A percentile compares a stretch with the other conserved stretches of the same genome.
Conservation (phyloP, 148 eudicot genomes). For the Bassia scoparia region DNA sequence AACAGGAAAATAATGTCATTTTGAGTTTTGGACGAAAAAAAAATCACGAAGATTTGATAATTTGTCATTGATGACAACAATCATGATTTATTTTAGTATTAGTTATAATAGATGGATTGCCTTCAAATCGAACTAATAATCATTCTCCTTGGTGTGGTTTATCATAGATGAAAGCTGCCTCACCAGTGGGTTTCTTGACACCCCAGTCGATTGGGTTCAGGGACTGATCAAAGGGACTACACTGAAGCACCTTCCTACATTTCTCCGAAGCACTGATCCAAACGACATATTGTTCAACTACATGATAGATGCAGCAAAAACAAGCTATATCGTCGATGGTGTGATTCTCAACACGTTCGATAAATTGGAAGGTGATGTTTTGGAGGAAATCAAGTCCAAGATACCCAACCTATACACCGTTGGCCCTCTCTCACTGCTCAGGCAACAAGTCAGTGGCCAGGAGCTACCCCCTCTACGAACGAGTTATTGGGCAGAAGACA, state of each 20-base stretch:
- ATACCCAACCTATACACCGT: conserved; percentile 11
- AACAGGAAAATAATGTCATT: too few relatives aligned
- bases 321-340: not conserved
- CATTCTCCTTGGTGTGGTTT: not conserved
- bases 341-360: conserved; percentile 22
- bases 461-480: conserved; percentile 13
- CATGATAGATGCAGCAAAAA: not conserved
- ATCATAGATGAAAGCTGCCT: conserved; percentile 13
- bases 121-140: not conserved
- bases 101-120: not conserved
- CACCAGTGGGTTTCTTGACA: conserved; percentile 17
- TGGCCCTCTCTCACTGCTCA: conserved; percentile 21
- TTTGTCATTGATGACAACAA: not conserved
- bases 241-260: conserved; percentile 20
- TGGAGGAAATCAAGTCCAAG: conserved; percentile 15
- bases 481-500: conserved; percentile 45
- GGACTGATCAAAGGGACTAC: conserved; percentile 20
- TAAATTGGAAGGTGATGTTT: conserved; percentile 11
- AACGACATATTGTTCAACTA: conserved; percentile 8
- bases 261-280: not conserved
- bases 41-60: too few relatives aligned
- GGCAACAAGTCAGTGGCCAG: not conserved
- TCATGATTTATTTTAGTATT: not conserved
- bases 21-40: too few relatives aligned
- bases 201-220: conserved; percentile 20